Evolutionary conservation across 2,329 filamentous ascomycete genomes (phyloP).

Genomic region (Aureobasidium sp.): DNA sequence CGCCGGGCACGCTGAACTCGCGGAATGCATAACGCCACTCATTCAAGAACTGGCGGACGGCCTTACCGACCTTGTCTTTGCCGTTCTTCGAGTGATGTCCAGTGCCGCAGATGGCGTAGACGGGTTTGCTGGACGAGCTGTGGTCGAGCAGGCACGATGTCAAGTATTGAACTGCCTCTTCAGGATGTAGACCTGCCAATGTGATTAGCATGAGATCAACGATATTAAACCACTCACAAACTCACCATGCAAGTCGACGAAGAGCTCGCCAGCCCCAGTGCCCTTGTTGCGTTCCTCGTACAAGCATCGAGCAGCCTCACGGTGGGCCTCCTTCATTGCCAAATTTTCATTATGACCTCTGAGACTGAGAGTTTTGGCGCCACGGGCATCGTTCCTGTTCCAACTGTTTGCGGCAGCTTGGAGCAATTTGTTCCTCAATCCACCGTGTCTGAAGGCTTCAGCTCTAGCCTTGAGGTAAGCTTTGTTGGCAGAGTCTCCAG

Average conservation of each 20-base stretch:
- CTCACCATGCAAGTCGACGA: conserved; percentile 78
- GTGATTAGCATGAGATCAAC: background rate
- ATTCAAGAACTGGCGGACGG: conserved; percentile 80
- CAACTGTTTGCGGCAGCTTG: conserved; percentile 96
- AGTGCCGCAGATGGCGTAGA: conserved; percentile 95
- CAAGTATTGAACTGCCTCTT: conserved; percentile 92
- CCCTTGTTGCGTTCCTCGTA: conserved; percentile 86
- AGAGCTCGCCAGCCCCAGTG: conserved; percentile 59
- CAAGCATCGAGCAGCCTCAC: conserved; percentile 81
- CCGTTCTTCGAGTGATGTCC: conserved; percentile 98
- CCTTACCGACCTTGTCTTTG: conserved; percentile 96
- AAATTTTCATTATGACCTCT: conserved; percentile 95
- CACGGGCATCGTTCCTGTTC: conserved; percentile 95
- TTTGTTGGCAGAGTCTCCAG: conserved; percentile 81
- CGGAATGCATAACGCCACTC: conserved; percentile 95
- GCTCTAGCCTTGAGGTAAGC: conserved; percentile 90
- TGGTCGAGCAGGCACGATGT: conserved; percentile 83
- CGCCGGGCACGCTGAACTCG: conserved; percentile 94
- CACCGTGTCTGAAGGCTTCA: conserved; percentile 95
- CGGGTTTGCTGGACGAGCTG: conserved; percentile 58
- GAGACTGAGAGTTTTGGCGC: conserved; percentile 87
- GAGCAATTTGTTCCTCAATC: conserved; percentile 90
- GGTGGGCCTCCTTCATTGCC: conserved; percentile 91
- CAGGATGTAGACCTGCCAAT: conserved; percentile 68
- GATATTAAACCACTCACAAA: background rate